Evolutionary conservation across 1,284 basidiomycete genomes (phyloP).

Genomic region (Ceratobasidium sp.): DNA sequence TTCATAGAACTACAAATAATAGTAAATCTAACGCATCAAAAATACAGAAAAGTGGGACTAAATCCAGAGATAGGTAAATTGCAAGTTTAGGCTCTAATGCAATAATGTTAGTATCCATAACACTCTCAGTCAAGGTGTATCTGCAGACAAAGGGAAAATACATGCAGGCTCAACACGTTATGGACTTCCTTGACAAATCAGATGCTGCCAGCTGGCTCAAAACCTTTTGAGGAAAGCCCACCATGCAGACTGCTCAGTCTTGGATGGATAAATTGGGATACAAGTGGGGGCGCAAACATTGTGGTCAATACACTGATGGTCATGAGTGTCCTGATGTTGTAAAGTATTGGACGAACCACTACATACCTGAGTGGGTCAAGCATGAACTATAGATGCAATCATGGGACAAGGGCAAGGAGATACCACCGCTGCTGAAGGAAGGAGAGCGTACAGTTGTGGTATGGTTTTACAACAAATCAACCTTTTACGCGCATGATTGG

Average conservation of each 20-base stretch:
- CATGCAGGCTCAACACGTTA: too few relatives aligned
- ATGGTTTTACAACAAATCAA: conserved; percentile 56
- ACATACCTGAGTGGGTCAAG: conserved; percentile 24
- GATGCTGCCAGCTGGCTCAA: too few relatives aligned
- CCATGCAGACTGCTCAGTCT: conserved; percentile 29
- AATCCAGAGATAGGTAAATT: too few relatives aligned
- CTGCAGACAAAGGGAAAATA: too few relatives aligned
- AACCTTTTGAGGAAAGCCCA: too few relatives aligned
- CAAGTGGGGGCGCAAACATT: conserved; percentile 3
- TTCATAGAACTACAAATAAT: too few relatives aligned
- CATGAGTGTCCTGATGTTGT: conserved; percentile 42
- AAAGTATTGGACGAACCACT: conserved; percentile 24
- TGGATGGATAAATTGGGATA: conserved; percentile 34
- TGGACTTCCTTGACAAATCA: too few relatives aligned
- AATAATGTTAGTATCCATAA: too few relatives aligned
- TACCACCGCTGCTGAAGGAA: conserved; percentile 41
- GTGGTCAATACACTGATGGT: conserved; percentile 40
- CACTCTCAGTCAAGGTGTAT: too few relatives aligned
- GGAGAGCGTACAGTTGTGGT: conserved; percentile 39
- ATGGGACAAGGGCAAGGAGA: background rate
- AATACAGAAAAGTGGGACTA: too few relatives aligned
- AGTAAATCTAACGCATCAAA: too few relatives aligned
- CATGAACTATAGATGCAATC: background rate
- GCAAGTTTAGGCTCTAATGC: too few relatives aligned
- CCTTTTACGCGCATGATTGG: conserved; percentile 56